Conservation (phyloP, 2,329 filamentous ascomycete genomes). For the Xylariaceae sp. region DNA sequence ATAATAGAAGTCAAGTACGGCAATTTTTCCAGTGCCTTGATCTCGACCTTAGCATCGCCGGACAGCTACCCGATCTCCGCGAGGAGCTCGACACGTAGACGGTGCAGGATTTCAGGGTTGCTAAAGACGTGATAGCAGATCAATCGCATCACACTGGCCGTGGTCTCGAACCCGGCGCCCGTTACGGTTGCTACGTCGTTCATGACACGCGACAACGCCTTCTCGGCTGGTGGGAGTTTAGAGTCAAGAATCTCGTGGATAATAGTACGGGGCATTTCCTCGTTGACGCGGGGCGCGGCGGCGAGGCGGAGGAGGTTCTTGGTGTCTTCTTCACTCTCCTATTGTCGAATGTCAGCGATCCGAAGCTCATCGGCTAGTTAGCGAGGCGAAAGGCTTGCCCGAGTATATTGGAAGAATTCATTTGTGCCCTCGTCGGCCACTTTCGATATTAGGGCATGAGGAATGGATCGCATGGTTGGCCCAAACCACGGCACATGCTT, state of each 20-base stretch:
- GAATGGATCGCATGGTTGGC: neutral
- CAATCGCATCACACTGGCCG: slow-evolving; percentile 16
- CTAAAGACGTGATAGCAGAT: slow-evolving; percentile 20
- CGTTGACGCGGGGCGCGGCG: neutral
- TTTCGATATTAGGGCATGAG: neutral
- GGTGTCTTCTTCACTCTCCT: neutral
- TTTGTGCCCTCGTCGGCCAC: neutral
- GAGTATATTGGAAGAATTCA: neutral
- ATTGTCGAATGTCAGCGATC: too few relatives aligned
- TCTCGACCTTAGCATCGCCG: neutral
- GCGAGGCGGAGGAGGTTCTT: neutral
- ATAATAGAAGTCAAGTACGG: slow-evolving; percentile 48
- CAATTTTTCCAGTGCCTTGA: slow-evolving; percentile 14
- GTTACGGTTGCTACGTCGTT: slow-evolving; percentile 17
- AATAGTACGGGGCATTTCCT: slow-evolving; percentile 3
- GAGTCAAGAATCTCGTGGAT: slow-evolving; percentile 20
- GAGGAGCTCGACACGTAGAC: slow-evolving; percentile 5
- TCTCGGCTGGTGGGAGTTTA: slow-evolving; percentile 16
- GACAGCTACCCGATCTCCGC: neutral
- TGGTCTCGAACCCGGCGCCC: slow-evolving; percentile 21
- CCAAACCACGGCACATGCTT: neutral
- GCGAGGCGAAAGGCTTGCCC: neutral
- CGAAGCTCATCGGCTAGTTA: too few relatives aligned
- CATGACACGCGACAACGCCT: slow-evolving; percentile 11
- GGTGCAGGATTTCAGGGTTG: slow-evolving; percentile 19